Conservation (phyloP, 345 rosid genomes). For the Rhizophora mangle region DNA sequence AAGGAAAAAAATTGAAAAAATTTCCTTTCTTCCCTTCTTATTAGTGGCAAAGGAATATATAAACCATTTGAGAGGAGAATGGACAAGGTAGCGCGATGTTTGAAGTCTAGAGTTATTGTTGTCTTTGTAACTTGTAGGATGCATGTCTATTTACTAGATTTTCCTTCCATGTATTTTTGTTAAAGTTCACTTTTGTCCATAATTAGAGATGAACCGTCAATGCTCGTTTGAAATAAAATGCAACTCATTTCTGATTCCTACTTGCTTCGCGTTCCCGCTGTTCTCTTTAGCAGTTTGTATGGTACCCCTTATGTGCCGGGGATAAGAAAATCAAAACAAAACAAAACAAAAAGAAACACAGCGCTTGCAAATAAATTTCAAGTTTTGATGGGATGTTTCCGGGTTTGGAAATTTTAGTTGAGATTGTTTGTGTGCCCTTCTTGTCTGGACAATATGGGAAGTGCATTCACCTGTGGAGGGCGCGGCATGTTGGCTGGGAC, state of each 20-base stretch:
- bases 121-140: constrained; percentile 23
- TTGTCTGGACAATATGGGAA: constrained; percentile 4
- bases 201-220: constrained; percentile 26
- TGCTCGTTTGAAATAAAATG: constrained; percentile 35
- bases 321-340: too few relatives aligned
- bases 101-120: constrained; percentile 17
- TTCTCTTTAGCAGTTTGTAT: background rate
- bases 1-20: background rate
- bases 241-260: constrained; percentile 4
- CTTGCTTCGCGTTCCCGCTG: constrained; percentile 10
- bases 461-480: background rate
- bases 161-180: constrained; percentile 1
- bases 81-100: background rate
- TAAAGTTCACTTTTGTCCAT: constrained; percentile 23
- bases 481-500: background rate
- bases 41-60: background rate
- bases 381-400: constrained; percentile 22
- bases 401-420: constrained; percentile 5
- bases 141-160: constrained; percentile 23
- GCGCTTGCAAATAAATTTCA: background rate
- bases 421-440: constrained; percentile 14
- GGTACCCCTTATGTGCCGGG: too few relatives aligned
- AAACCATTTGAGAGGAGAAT: constrained; percentile 1
- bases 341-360: too few relatives aligned
- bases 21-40: background rate